Conservation (phyloP, 345 rosid species). For the Jatropha curcas region DNA sequence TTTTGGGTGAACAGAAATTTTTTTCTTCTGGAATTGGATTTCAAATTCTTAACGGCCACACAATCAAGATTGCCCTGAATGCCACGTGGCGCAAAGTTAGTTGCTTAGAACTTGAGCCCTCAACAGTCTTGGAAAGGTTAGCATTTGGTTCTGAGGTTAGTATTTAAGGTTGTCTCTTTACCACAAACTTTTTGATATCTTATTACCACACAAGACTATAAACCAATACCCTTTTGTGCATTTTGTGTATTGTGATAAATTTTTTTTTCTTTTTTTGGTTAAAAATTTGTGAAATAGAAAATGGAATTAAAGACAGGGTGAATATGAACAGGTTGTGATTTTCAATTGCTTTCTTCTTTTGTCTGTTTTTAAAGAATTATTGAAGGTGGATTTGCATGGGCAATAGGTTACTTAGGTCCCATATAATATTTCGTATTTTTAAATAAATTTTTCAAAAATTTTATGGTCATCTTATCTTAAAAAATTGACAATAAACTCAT, state of each 20-base stretch:
- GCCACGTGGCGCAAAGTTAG: slow-evolving; percentile 42
- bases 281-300: not conserved
- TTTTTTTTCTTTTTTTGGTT: no score
- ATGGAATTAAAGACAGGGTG: slow-evolving; percentile 18
- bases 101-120: not conserved
- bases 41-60: slow-evolving; percentile 41
- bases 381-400: not conserved
- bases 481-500: no score
- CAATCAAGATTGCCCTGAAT: slow-evolving; percentile 35
- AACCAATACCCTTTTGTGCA: not conserved
- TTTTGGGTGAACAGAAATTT: slow-evolving; percentile 35
- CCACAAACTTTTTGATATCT: slow-evolving; percentile 24
- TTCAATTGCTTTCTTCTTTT: not conserved
- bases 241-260: not conserved
- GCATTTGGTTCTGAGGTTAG: slow-evolving; percentile 19
- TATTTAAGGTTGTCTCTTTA: slow-evolving; percentile 13
- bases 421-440: not conserved
- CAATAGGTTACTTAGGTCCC: not conserved
- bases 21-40: slow-evolving; percentile 20
- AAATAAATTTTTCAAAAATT: not conserved
- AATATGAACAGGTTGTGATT: slow-evolving; percentile 14
- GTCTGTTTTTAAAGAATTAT: not conserved
- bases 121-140: slow-evolving; percentile 11
- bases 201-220: slow-evolving; percentile 12
- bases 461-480: not conserved